These are phyloP conservation scores for Skeletonema marinoi DNA, from an alignment of 108 stramenopile genomes.

Conservation along the genomic window DNA sequence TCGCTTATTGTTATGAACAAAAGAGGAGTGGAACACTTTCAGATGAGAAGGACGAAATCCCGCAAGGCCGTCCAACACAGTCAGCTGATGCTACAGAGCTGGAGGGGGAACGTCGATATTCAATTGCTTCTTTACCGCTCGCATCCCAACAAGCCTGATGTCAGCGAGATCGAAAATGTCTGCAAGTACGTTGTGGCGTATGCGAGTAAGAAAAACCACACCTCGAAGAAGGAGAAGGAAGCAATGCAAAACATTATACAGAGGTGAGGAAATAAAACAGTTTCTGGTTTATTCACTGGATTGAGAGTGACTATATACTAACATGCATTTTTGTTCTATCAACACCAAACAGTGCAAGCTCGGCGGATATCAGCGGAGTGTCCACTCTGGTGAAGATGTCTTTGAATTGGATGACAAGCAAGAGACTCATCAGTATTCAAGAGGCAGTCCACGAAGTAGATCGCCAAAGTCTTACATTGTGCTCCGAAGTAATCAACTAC, in stretches of 20 bases:
- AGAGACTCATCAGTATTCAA: background rate
- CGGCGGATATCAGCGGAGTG: no score
- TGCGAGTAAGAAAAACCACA: background rate
- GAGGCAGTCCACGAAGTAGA: constrained; percentile 1
- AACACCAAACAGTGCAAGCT: no score
- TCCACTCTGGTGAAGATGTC: no score
- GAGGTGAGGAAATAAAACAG: background rate
- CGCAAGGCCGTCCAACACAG: constrained; percentile 8
- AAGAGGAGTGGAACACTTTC: background rate
- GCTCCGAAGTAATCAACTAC: background rate
- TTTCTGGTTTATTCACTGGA: no score
- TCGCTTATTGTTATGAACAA: background rate
- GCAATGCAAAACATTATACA: background rate
- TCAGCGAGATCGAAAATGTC: background rate
- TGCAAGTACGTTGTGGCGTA: background rate
- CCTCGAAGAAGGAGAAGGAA: background rate
- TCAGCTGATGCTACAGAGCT: background rate
- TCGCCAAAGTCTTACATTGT: background rate
- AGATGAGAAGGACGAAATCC: background rate
- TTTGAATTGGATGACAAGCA: background rate
- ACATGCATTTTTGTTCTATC: no score
- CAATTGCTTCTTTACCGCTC: background rate
- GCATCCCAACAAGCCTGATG: background rate
- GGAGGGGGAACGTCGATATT: constrained; percentile 6
- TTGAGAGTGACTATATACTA: no score